These are phyloP conservation scores for Alternaria ventricosa DNA, from an alignment of 2,329 filamentous ascomycete genomes.

Conservation along the genomic window DNA sequence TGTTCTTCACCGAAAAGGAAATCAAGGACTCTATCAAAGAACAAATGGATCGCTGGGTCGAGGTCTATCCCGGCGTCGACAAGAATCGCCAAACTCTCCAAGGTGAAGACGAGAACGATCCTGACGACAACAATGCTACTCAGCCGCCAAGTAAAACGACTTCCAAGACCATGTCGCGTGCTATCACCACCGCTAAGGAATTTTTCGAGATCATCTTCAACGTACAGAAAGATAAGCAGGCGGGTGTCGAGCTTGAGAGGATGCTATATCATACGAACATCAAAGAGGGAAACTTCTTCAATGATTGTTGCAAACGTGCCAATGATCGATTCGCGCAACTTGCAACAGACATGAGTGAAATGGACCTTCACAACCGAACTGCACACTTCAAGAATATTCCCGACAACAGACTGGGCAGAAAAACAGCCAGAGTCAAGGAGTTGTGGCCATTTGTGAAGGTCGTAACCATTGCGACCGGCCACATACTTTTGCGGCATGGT, in stretches of 20 bases:
- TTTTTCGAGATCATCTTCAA: constrained; percentile 21
- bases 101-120: neutral
- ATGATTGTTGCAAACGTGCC: neutral
- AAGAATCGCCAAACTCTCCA: neutral
- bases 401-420: constrained; percentile 1
- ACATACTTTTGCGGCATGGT: constrained; percentile 12
- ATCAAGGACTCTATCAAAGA: neutral
- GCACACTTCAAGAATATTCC: neutral
- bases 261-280: constrained; percentile 4
- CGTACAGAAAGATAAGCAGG: neutral
- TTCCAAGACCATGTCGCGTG: neutral
- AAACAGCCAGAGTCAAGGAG: neutral
- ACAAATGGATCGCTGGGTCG: constrained; percentile 6
- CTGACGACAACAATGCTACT: neutral
- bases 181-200: constrained; percentile 3
- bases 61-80: neutral
- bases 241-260: neutral
- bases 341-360: neutral
- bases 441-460: constrained; percentile 18
- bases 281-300: neutral
- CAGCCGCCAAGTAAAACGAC: neutral
- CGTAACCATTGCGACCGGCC: constrained; percentile 13
- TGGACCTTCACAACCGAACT: neutral
- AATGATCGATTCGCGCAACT: neutral
- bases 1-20: constrained; percentile 5